Conservation (phyloP, 805 yeast species). For the Candida ficus region DNA sequence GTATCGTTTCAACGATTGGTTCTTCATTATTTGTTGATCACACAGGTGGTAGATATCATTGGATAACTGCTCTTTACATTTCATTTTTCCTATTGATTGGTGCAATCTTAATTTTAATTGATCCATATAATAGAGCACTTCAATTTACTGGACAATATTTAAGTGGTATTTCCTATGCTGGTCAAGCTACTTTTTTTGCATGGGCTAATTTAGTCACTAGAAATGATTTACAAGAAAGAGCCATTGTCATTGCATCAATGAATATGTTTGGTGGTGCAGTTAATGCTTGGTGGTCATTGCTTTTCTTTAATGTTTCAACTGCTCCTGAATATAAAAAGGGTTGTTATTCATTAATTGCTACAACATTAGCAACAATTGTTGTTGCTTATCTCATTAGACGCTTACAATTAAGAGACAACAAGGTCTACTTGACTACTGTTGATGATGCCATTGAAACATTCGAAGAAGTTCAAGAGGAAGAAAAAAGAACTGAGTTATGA, state of each 20-base stretch:
- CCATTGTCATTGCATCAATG: slow-evolving; percentile 60
- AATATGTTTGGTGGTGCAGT: slow-evolving; percentile 60
- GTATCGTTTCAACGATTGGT: slow-evolving; percentile 39
- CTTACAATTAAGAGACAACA: slow-evolving; percentile 36
- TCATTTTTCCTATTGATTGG: slow-evolving; percentile 38
- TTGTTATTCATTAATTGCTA: slow-evolving; percentile 52
- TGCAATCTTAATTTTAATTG: slow-evolving; percentile 40
- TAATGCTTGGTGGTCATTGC: slow-evolving; percentile 59
- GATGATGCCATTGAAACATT: slow-evolving; percentile 2
- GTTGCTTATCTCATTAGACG: slow-evolving; percentile 37
- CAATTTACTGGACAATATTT: slow-evolving; percentile 53
- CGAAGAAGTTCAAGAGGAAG: background rate
- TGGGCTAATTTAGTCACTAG: slow-evolving; percentile 60
- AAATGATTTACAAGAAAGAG: slow-evolving; percentile 58
- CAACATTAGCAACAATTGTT: slow-evolving; percentile 38
- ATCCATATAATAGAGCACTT: slow-evolving; percentile 32
- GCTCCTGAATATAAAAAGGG: slow-evolving; percentile 50
- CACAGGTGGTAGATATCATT: slow-evolving; percentile 39
- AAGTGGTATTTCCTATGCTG: slow-evolving; percentile 51
- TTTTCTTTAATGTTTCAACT: slow-evolving; percentile 46
- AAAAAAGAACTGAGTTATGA: background rate
- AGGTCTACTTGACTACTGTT: background rate
- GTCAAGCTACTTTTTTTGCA: slow-evolving; percentile 55
- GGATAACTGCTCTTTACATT: slow-evolving; percentile 45
- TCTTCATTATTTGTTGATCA: slow-evolving; percentile 41